A percentile compares a stretch with the other conserved stretches of the same genome.
Evolutionary conservation across 2,329 filamentous ascomycete genomes (phyloP).

Genomic region (Didymosphaeria variabile): DNA sequence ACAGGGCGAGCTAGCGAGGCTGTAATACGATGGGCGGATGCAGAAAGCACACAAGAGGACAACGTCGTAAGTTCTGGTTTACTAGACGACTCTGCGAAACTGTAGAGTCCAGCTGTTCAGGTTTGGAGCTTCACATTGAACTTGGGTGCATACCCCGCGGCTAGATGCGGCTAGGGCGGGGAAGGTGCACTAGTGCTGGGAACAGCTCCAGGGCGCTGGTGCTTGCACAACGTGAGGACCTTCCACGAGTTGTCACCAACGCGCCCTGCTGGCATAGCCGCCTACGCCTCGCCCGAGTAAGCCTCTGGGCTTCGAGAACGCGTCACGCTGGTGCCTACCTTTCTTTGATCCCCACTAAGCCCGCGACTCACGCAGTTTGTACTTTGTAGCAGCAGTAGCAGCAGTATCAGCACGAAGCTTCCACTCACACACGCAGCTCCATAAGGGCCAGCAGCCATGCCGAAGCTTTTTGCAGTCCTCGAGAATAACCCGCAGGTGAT

Average conservation of each 20-base stretch:
- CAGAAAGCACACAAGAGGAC: neutral
- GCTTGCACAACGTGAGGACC: no score
- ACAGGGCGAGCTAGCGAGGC: neutral
- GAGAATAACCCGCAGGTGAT: constrained; percentile 67
- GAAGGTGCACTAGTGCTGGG: neutral
- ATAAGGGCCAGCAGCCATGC: constrained; percentile 22
- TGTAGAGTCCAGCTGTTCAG: neutral
- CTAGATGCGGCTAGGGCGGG: constrained; percentile 25
- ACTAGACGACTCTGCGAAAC: neutral
- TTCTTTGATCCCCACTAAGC: constrained; percentile 6
- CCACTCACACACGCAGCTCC: neutral
- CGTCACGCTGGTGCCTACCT: neutral
- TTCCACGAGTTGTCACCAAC: constrained; percentile 13
- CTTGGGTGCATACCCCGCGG: constrained; percentile 20
- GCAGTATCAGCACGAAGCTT: neutral
- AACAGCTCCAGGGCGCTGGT: neutral
- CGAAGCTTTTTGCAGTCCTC: constrained; percentile 39
- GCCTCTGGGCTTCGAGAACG: neutral
- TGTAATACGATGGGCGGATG: neutral
- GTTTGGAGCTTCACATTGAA: no score
- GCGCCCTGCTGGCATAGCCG: constrained; percentile 1
- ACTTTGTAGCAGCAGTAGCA: no score
- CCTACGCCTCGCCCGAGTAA: neutral
- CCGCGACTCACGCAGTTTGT: constrained; percentile 6
- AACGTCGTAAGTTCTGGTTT: neutral